These are phyloP conservation scores for Xylaria venustula DNA, from an alignment of 495 filamentous ascomycete species.

Conservation along the genomic window DNA sequence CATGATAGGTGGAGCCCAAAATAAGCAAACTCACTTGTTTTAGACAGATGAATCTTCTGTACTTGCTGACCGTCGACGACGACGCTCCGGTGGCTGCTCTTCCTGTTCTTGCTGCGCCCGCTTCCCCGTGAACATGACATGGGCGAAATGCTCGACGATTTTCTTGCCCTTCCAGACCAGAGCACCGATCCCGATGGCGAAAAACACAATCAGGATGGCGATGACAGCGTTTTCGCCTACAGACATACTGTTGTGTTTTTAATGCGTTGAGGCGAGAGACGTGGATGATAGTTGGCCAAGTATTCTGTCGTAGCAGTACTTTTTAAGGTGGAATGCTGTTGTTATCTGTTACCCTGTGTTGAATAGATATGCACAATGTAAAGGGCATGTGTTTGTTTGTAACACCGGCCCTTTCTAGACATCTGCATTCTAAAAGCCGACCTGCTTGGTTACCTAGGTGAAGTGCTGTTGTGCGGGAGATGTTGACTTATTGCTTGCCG, in stretches of 20 bases:
- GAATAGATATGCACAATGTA: too few species aligned
- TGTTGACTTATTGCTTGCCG: too few species aligned
- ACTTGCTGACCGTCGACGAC: background rate
- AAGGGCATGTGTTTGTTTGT: too few species aligned
- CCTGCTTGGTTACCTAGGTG: too few species aligned
- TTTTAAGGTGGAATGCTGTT: too few species aligned
- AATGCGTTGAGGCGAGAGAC: background rate
- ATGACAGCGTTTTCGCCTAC: constrained; percentile 7
- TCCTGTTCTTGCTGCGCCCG: background rate
- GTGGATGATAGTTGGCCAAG: background rate
- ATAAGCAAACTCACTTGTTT: background rate
- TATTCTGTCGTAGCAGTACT: too few species aligned
- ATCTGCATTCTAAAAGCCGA: too few species aligned
- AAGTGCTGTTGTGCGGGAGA: too few species aligned
- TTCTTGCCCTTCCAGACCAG: constrained; percentile 12
- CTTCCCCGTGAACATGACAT: constrained; percentile 12
- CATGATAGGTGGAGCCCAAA: too few species aligned
- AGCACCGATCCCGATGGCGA: background rate
- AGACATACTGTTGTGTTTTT: background rate
- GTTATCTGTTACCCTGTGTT: too few species aligned
- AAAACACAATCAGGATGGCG: constrained; percentile 15
- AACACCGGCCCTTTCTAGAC: too few species aligned
- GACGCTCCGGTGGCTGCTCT: background rate
- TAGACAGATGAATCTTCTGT: background rate
- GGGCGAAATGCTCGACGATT: constrained; percentile 8